phyloP scores from a whole-genome alignment of 139 green algal species.

The Gonium pectorale region DNA sequence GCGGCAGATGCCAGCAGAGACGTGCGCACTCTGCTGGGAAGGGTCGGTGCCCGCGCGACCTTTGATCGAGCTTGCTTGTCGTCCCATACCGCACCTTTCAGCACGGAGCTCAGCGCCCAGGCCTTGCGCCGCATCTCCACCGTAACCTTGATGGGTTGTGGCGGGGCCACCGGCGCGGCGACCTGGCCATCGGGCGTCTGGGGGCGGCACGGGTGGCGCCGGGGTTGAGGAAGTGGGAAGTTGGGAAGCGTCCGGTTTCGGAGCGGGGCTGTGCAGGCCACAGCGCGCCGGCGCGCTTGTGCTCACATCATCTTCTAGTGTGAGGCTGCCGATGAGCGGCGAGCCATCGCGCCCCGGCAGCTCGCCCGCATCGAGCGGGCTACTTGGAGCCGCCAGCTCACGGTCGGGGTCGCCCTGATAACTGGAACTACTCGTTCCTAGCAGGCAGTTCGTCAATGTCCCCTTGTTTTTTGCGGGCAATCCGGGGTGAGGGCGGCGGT shows the following conservation, averaged over 20 bases:
- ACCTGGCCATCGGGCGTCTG: background rate
- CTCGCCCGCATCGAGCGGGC: constrained; percentile 20
- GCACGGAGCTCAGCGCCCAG: constrained; percentile 76
- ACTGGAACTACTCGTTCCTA: too few relatives aligned
- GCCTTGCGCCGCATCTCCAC: constrained; percentile 52
- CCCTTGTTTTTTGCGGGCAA: too few relatives aligned
- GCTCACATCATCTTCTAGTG: constrained; percentile 31
- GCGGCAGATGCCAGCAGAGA: too few relatives aligned
- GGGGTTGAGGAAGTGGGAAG: background rate
- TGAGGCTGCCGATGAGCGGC: background rate
- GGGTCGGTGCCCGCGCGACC: background rate
- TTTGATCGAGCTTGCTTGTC: too few relatives aligned
- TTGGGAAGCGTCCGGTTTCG: background rate
- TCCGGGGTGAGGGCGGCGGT: too few relatives aligned
- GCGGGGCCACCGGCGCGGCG: background rate
- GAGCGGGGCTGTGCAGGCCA: background rate
- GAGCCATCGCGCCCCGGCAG: background rate
- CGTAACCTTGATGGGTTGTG: constrained; percentile 38
- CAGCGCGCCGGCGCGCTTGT: too few relatives aligned
- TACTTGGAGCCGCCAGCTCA: constrained; percentile 10
- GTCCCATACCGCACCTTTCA: constrained; percentile 82
- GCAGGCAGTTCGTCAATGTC: too few relatives aligned
- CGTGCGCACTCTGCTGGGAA: too few relatives aligned
- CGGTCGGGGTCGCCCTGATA: background rate
- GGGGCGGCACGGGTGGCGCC: background rate